A percentile compares a stretch with the other conserved stretches of the same genome.
Evolutionary conservation across 1,284 basidiomycete genomes (phyloP).

Genomic region (Schizophyllum commune): DNA sequence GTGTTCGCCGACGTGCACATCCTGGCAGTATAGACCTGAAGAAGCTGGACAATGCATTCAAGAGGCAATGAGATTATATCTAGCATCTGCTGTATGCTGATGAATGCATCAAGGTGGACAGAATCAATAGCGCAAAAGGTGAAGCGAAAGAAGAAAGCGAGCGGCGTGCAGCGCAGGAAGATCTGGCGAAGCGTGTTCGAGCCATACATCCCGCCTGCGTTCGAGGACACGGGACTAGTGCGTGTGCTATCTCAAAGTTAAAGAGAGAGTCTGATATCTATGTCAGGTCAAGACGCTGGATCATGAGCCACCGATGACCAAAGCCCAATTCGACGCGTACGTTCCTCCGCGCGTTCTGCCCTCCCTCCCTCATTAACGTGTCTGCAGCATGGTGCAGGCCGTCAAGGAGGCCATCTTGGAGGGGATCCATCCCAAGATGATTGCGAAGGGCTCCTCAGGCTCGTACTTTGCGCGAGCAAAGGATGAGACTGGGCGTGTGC

Average conservation of each 20-base stretch:
- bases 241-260: conserved; percentile 13
- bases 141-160: conserved; percentile 69
- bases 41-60: conserved; percentile 75
- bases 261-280: background rate
- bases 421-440: conserved; percentile 84
- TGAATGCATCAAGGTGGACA: conserved; percentile 58
- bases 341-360: conserved; percentile 19
- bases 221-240: conserved; percentile 29
- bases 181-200: conserved; percentile 79
- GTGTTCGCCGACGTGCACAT: conserved; percentile 22
- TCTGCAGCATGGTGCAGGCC: conserved; percentile 50
- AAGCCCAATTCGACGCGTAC: conserved; percentile 62
- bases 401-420: conserved; percentile 65
- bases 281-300: conserved; percentile 66
- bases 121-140: conserved; percentile 77
- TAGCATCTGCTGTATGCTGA: conserved; percentile 4
- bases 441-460: conserved; percentile 78
- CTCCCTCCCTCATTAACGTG: conserved; percentile 6
- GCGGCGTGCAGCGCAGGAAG: conserved; percentile 55
- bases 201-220: conserved; percentile 34
- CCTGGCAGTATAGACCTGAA: conserved; percentile 62
- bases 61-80: conserved; percentile 39
- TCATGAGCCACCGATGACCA: conserved; percentile 67
- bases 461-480: conserved; percentile 82
- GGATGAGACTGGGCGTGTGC: conserved; percentile 51